Conservation (phyloP, 1,284 basidiomycete species). For the Bondarzewia mesenterica region DNA sequence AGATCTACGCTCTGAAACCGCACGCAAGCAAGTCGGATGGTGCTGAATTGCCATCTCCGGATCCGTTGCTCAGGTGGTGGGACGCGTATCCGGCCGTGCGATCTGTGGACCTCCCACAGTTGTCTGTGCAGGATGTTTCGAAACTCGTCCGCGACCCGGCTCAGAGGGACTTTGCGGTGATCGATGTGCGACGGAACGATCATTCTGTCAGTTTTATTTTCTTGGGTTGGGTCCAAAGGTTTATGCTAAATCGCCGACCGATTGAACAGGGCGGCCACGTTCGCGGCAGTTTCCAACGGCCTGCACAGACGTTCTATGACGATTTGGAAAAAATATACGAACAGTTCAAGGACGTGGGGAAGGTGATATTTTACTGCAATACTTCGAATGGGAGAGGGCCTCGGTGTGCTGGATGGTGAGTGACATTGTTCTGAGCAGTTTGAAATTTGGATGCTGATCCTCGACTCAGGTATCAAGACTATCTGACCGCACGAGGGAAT, state of each 20-base stretch:
- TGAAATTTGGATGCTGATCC: background rate
- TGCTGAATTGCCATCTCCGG: background rate
- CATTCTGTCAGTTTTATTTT: background rate
- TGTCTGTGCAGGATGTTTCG: background rate
- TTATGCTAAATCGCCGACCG: too few relatives aligned
- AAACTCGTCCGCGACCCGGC: background rate
- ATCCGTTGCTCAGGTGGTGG: background rate
- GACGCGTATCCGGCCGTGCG: background rate
- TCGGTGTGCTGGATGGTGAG: background rate
- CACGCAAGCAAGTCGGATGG: background rate
- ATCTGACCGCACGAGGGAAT: background rate
- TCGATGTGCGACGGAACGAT: background rate
- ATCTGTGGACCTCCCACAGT: background rate
- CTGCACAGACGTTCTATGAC: background rate
- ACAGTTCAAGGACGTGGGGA: background rate
- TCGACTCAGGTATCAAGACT: background rate
- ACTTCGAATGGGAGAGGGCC: background rate
- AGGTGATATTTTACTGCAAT: background rate
- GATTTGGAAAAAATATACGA: background rate
- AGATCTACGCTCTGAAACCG: background rate
- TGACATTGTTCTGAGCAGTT: background rate
- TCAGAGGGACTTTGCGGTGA: background rate
- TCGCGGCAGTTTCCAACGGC: background rate
- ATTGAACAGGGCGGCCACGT: background rate
- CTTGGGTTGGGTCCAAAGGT: too few relatives aligned